These are phyloP conservation scores for Kurtzmaniella quercitrusa DNA, from an alignment of 1,139 yeast species.

Conservation along the genomic window DNA sequence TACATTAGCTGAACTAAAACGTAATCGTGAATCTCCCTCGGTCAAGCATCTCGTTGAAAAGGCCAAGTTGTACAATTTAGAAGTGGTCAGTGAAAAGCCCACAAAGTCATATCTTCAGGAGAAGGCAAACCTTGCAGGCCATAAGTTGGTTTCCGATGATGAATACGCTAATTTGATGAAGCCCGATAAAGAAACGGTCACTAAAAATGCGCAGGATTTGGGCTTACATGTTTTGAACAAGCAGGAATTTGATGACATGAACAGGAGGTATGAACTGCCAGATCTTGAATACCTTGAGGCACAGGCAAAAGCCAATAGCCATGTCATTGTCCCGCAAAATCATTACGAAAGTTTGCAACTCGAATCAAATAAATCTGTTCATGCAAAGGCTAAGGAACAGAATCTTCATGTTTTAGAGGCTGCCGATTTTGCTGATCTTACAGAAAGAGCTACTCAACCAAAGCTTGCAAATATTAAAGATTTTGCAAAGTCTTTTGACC, in stretches of 20 bases:
- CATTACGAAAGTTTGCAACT: conserved; percentile 18
- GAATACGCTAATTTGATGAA: conserved; percentile 16
- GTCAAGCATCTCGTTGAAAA: conserved; percentile 16
- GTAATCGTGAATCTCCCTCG: conserved; percentile 12
- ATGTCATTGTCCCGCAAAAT: conserved; percentile 17
- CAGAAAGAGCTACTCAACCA: conserved; percentile 12
- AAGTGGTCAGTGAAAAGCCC: conserved; percentile 9
- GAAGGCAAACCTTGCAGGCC: conserved; percentile 26
- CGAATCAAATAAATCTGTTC: conserved; percentile 15
- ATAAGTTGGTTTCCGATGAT: conserved; percentile 20
- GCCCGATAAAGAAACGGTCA: conserved; percentile 14
- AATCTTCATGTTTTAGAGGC: conserved; percentile 14
- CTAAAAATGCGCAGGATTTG: conserved; percentile 9
- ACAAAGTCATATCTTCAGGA: conserved; percentile 21
- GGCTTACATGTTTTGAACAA: conserved; percentile 11
- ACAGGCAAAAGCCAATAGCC: conserved; percentile 17
- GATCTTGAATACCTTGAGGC: conserved; percentile 18
- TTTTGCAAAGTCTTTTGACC: conserved; percentile 14
- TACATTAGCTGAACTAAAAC: conserved; percentile 10
- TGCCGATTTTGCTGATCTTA: conserved; percentile 2
- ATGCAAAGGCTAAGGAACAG: conserved; percentile 13
- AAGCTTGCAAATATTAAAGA: conserved; percentile 16
- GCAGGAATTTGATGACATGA: conserved; percentile 1
- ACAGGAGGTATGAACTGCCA: conserved; percentile 17
- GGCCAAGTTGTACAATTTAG: conserved; percentile 11